Conservation (phyloP, 164 flowering plant species). For the Nymphaea thermarum region DNA sequence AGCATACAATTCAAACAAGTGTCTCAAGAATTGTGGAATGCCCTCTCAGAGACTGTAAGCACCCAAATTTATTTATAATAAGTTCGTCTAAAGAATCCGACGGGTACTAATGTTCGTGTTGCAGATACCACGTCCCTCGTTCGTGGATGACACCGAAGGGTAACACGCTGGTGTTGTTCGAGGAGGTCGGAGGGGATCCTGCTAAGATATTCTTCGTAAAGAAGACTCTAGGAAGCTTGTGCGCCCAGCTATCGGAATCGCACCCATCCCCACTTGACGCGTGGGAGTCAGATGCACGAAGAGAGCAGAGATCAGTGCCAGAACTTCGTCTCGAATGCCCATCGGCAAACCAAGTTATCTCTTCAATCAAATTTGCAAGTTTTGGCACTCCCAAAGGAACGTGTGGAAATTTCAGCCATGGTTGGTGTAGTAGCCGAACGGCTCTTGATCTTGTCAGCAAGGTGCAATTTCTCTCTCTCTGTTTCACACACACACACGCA, state of each 20-base stretch:
- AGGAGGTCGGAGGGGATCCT: conserved; percentile 87
- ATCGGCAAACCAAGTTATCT: conserved; percentile 46
- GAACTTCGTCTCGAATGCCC: conserved; percentile 57
- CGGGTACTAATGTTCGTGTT: conserved; percentile 1
- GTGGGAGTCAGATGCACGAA: conserved; percentile 32
- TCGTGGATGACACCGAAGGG: conserved; percentile 67
- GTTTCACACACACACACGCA: neutral
- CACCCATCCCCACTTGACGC: conserved; percentile 67
- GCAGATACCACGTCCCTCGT: conserved; percentile 84
- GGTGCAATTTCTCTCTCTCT: conserved; percentile 24
- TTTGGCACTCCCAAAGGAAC: conserved; percentile 78
- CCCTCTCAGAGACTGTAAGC: conserved; percentile 76
- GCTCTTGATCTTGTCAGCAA: conserved; percentile 59
- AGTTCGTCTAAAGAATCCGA: too few species aligned
- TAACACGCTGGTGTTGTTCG: conserved; percentile 74
- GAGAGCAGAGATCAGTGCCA: conserved; percentile 32
- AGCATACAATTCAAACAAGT: conserved; percentile 45
- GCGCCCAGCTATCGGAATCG: conserved; percentile 56
- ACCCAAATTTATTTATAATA: too few species aligned
- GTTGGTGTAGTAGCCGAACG: conserved; percentile 48
- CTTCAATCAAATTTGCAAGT: conserved; percentile 83
- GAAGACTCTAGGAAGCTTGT: conserved; percentile 35
- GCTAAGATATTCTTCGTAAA: conserved; percentile 48
- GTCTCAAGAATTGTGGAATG: conserved; percentile 73
- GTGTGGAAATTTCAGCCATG: conserved; percentile 70